Evolutionary conservation across 345 rosid species (phyloP), one percentile per base, ranked within the genome.

Genomic region (Dimocarpus longan): DNA sequence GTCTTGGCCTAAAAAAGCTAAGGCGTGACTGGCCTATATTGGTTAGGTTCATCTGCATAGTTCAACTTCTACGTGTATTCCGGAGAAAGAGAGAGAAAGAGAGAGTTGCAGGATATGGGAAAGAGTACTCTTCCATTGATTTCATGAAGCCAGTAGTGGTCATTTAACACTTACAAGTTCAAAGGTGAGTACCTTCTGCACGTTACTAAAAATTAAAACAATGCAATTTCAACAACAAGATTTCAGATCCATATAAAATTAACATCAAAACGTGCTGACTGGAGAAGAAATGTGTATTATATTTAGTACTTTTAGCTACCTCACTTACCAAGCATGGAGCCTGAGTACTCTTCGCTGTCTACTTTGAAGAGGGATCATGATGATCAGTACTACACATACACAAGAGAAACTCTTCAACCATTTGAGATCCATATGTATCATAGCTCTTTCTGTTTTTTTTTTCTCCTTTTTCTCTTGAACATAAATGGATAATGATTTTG

Each of bases 1-100:
- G 46, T 73, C 42, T 75, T 67, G 71, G 6, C 73, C 79, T n/a
- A 56, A 76, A 81, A 76, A 50, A 50, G 80, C 68, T 16, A 62
- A 74, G 21, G 60, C 56, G 22, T 71, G 48, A 43, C 71, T 73
- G 52, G 39, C 40, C 39, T 73, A 40, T 44, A 63, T 75, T 57
- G 5, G 5, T 32, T 19, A 44, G 80, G 79, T 71, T 48, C 68
- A 68, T 59, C 56, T 24, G 71, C 62, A 32, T 32, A 32, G 37
- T 32, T 32, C 37, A 32, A 32, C 37, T 32, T 39, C n/a, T 57
- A 15, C 9, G 43, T 52, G 18, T 50, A 24, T 71, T 26, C 44
- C 21, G 28, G 42, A 13, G 60, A 22, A 13, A 28, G 19, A 42
- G 26, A 40, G 56, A 56, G 65, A 32, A 16, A 42, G 37, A 66